A percentile compares a stretch with the other conserved stretches of the same genome.
Evolutionary conservation across 2,329 filamentous ascomycete genomes (phyloP).

Genomic region (Aureobasidium namibiae): DNA sequence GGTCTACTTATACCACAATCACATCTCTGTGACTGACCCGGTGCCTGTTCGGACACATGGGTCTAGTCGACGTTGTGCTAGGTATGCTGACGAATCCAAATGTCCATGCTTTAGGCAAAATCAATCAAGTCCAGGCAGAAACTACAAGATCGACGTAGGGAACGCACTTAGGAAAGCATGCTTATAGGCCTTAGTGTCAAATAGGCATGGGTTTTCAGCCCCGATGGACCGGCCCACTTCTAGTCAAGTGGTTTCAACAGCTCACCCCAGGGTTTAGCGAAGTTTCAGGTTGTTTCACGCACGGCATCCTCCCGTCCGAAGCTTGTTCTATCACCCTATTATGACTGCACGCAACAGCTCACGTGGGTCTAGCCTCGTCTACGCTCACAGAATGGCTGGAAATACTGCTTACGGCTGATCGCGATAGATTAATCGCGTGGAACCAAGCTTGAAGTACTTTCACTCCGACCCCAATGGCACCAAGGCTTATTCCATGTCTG

Average conservation of each 20-base stretch:
- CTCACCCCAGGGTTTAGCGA: neutral
- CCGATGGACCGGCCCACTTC: neutral
- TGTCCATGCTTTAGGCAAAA: constrained; percentile 3
- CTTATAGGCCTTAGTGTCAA: neutral
- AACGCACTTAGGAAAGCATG: neutral
- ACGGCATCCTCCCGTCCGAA: constrained; percentile 1
- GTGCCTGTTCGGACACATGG: neutral
- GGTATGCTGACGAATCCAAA: neutral
- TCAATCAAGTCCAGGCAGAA: neutral
- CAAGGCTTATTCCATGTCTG: neutral
- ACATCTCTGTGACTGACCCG: neutral
- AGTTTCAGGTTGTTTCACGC: constrained; percentile 3
- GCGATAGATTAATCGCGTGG: neutral
- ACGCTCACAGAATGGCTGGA: neutral
- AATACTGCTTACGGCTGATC: neutral
- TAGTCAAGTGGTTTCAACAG: neutral
- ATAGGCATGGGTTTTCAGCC: neutral
- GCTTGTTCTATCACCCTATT: constrained; percentile 3
- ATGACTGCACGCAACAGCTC: neutral
- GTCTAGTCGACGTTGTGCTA: neutral
- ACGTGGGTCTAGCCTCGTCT: neutral
- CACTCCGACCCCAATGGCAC: neutral
- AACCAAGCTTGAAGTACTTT: neutral
- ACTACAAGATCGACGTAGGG: neutral
- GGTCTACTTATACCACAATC: neutral